Base-by-base conservation (phyloP, 805 yeast species). In the Candida vaughaniae region DNA sequence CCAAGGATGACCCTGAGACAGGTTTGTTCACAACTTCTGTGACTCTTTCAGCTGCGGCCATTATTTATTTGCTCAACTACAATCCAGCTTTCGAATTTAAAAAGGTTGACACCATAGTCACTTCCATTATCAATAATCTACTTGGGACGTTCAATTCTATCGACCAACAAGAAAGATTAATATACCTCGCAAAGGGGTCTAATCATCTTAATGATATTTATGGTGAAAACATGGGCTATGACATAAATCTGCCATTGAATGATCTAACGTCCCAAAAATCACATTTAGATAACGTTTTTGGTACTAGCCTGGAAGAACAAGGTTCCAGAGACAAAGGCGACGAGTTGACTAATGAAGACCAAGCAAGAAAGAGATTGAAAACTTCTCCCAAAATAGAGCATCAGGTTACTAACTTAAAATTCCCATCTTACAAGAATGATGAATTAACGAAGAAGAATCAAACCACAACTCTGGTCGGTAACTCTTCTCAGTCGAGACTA, bases 11-110 rank as follows among this genome's bases (percentile, higher is more conserved):
- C 27, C 60, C 69, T 2, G 51, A 49, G 36, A 58, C 60, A 20
- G 62, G 55, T 16, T 46, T 64, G 18, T 42, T 56, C 8, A 64
- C 71, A 1, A 62, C 70, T 1, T 58, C 70, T 6, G 62, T 66
- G 1, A 55, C 63, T 2, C 55, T 64, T 3, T 59, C 67, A 1
- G 54, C 73, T 4, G 57, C 60, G n/a, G 68, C 69, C 2, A 61
- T 69, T 6, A 33, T 38, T 8, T 45, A 42, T 23, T 34, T 45
- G 23, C 17, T 36, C 16, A 38, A 33, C 16, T 38, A 38, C 46
- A 38, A 51, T 34, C 44, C 44, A 12, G 19, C 36, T 10, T 38
- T 47, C 9, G 59, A 56, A 10, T 40, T 47, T 16, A 53, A 52
- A 20, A 41, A 42, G 29, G 43, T 60, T 11, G 58, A 56, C 16